A percentile compares a stretch with the other conserved stretches of the same genome.
Evolutionary conservation across 2,329 filamentous ascomycete genomes (phyloP).

Genomic region (Curvularia verruculosa): DNA sequence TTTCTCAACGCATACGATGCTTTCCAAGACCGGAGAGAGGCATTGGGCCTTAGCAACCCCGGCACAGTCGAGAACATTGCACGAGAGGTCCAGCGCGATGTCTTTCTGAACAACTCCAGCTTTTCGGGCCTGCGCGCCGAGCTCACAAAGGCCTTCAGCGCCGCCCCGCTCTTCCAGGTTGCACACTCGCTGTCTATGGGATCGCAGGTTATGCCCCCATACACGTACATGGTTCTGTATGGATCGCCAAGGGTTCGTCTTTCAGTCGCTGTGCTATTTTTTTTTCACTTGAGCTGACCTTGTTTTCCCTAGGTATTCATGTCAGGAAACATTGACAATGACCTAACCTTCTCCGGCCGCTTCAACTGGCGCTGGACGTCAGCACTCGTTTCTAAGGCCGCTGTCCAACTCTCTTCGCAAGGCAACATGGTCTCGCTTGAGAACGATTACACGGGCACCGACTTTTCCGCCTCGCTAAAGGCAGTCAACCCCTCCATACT

Average conservation of each 20-base stretch:
- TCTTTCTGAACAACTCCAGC: constrained; percentile 94
- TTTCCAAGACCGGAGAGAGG: constrained; percentile 84
- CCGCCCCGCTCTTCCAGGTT: constrained; percentile 92
- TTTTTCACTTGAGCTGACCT: constrained; percentile 26
- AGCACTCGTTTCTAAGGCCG: constrained; percentile 82
- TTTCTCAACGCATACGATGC: constrained; percentile 78
- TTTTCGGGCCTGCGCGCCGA: constrained; percentile 96
- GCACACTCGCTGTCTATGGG: constrained; percentile 97
- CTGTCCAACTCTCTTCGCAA: constrained; percentile 82
- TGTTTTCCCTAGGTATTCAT: constrained; percentile 80
- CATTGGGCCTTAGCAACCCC: constrained; percentile 88
- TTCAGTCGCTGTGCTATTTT: constrained; percentile 7
- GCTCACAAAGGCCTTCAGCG: constrained; percentile 94
- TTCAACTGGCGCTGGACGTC: constrained; percentile 92
- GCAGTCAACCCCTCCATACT: constrained; percentile 93
- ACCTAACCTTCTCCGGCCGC: constrained; percentile 82
- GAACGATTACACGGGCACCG: constrained; percentile 90
- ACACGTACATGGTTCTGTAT: constrained; percentile 92
- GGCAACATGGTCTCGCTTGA: constrained; percentile 93
- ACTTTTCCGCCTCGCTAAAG: constrained; percentile 94
- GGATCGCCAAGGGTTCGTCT: constrained; percentile 83
- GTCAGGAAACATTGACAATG: constrained; percentile 94
- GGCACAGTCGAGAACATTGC: constrained; percentile 89
- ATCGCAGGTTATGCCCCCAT: constrained; percentile 85
- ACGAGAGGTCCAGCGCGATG: constrained; percentile 93